Evolutionary conservation across 495 filamentous ascomycete genomes (phyloP), one percentile per base, ranked within the genome.

Genomic region (Tuber melanosporum): DNA sequence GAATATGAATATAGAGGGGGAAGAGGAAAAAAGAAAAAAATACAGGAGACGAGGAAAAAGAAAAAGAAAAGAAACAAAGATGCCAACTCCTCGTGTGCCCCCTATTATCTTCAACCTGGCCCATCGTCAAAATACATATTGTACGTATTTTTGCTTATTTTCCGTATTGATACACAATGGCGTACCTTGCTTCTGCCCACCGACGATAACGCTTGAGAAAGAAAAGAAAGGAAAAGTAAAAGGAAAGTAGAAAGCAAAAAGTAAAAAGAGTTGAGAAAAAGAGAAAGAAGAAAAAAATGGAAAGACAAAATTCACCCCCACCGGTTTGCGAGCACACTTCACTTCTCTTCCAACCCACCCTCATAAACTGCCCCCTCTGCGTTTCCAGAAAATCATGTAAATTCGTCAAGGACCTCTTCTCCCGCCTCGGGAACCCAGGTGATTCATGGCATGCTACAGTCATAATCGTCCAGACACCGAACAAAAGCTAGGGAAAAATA

Each of bases 1-100:
- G 70, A 76, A 72, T 71, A 71, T 76, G 74, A 76, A 76, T 75
- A 75, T 57, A 32, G 74, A 20, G 57, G 36, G 66, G 46, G 52
- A 57, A 26, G 49, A 10, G 49, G n/a, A 57, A 14, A 3, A 26
- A 9, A 26, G 1, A 66, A 26, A 8, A 10, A 32, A 32, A 32
- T n/a, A n/a, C n/a, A n/a, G n/a, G 32, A 32, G 12, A 62, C 6
- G n/a, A n/a, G n/a, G 26, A 32, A n/a, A 12, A 32, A 10, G 22
- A n/a, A 32, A 66, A 66, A 66, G 3, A 32, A 66, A 66, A 66
- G 26, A 66, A 66, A 66, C 57, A 32, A 32, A 32, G 57, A 15
- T 32, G 10, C 10, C 26, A 32, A 32, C n/a, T 17, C 57, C 26
- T 66, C n/a, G 4, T 32, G n/a, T 17, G 15, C 57, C 57, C 22